Evolutionary conservation across 2,329 filamentous ascomycete genomes (phyloP), one percentile per base, ranked within the genome.

Genomic region (Aspergillus quadricinctus): DNA sequence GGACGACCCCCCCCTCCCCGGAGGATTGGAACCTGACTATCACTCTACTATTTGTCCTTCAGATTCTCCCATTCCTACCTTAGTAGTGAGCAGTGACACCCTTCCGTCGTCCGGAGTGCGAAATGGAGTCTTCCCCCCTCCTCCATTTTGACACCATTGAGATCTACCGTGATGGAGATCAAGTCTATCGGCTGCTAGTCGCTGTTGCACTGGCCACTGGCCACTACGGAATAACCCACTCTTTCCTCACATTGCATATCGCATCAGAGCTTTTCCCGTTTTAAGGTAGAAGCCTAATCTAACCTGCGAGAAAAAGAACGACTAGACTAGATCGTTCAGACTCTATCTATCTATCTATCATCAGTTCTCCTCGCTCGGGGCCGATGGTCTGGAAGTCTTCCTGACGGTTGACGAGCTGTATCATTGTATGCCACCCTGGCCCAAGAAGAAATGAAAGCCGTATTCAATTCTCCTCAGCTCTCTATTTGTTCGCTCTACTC

Each of bases 161-260:
- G 69, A 72, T 71, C 68, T 68, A 62, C 68, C 58, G 61, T 66
- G 60, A 66, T 60, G 66, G 62, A 69, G 67, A 71, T 71, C 69
- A 68, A 64, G 61, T 70, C 68, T 70, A 72, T 71, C 67, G 66
- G 64, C 59, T 66, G 65, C 67, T 72, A 72, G 65, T 66, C 59
- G 41, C 40, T 43, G 48, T 64, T 63, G 67, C 68, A 71, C 64
- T 66, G 69, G 66, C 68, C 68, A 71, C 64, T 66, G 69, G 66
- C 68, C 69, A 70, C 63, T 58, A 35, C 31, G 14, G 23, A 23
- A 55, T 56, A 64, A 61, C 57, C 59, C 51, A 59, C 58, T 58
- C 56, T 53, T 52, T 55, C 48, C 53, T 57, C 52, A 41, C 55
- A 50, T 54, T 52, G 52, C 23, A 55, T 60, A 50, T 52, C 56